phyloP scores from a whole-genome alignment of 1,139 yeast genomes.

The Taphrina communis region DNA sequence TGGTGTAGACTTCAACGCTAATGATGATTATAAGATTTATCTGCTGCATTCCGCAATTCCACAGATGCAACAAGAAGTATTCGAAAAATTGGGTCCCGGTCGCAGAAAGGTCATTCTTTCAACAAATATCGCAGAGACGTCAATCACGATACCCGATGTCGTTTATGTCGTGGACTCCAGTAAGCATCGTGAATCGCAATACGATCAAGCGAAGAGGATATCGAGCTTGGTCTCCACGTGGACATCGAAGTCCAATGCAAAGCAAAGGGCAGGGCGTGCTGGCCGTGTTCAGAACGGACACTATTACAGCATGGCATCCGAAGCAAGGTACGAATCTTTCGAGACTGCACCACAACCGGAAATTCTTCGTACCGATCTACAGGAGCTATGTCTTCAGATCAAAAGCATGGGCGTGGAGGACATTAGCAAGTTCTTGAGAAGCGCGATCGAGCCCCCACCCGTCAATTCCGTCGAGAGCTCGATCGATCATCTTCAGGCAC shows the following conservation, averaged over 20 bases:
- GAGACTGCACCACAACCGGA: constrained; percentile 74
- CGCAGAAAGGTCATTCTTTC: constrained; percentile 73
- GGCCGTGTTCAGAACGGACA: constrained; percentile 79
- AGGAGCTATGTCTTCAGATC: constrained; percentile 73
- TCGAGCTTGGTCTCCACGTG: constrained; percentile 71
- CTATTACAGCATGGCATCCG: constrained; percentile 72
- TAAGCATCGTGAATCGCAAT: constrained; percentile 68
- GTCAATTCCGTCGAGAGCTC: constrained; percentile 61
- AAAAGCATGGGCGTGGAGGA: constrained; percentile 75
- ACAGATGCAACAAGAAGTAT: constrained; percentile 70
- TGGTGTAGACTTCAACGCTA: constrained; percentile 55
- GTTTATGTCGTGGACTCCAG: constrained; percentile 81
- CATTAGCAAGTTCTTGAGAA: constrained; percentile 59
- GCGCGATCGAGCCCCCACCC: constrained; percentile 75
- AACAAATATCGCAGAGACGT: constrained; percentile 76
- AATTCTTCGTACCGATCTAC: constrained; percentile 72
- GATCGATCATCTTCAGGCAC: constrained; percentile 57
- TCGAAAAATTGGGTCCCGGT: constrained; percentile 57
- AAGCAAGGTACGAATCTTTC: constrained; percentile 58
- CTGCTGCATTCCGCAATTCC: constrained; percentile 80
- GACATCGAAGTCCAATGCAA: constrained; percentile 77
- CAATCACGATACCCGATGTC: constrained; percentile 82
- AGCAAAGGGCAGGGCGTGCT: constrained; percentile 85
- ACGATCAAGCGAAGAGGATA: constrained; percentile 64
- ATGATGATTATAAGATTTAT: constrained; percentile 55